These are phyloP conservation scores for Huntiella omanensis DNA, from an alignment of 2,329 filamentous ascomycete species.

Conservation along the genomic window DNA sequence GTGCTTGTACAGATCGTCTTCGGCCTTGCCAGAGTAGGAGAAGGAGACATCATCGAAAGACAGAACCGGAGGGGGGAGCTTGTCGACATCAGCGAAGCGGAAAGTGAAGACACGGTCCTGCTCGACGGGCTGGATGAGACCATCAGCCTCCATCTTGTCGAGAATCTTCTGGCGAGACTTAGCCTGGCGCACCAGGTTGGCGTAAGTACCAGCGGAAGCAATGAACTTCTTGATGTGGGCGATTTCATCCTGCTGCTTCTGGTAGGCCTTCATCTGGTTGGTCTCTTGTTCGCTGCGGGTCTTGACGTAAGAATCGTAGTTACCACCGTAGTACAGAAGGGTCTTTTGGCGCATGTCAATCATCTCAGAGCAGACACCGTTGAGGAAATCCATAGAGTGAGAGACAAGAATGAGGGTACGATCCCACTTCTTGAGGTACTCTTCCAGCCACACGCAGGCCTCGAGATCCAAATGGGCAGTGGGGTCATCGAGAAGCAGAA, in stretches of 20 bases:
- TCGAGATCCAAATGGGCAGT: slow-evolving; percentile 98
- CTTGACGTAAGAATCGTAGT: slow-evolving; percentile 98
- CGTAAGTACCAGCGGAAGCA: slow-evolving; percentile 96
- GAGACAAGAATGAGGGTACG: slow-evolving; percentile 91
- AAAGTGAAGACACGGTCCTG: slow-evolving; percentile 86
- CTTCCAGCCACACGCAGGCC: slow-evolving; percentile 98
- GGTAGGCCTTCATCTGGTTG: slow-evolving; percentile 98
- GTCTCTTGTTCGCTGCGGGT: slow-evolving; percentile 83
- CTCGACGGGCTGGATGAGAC: slow-evolving; percentile 82
- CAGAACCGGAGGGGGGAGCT: slow-evolving; percentile 91
- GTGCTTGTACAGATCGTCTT: slow-evolving; percentile 90
- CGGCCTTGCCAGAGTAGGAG: slow-evolving; percentile 77
- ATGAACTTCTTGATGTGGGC: slow-evolving; percentile 99
- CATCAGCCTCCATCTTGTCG: slow-evolving; percentile 99
- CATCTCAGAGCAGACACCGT: slow-evolving; percentile 97
- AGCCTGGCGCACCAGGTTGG: slow-evolving; percentile 96
- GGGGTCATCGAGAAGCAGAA: slow-evolving; percentile 91
- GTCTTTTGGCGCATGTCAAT: slow-evolving; percentile 87
- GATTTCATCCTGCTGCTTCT: slow-evolving; percentile 98
- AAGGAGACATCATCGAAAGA: slow-evolving; percentile 96
- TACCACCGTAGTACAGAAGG: slow-evolving; percentile 96
- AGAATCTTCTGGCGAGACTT: slow-evolving; percentile 99
- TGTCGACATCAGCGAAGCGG: slow-evolving; percentile 96
- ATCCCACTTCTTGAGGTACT: slow-evolving; percentile 99
- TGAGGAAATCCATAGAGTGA: slow-evolving; percentile 97